These are phyloP conservation scores for Rhizoctonia solani DNA, from an alignment of 1,284 basidiomycete genomes.

Conservation along the genomic window DNA sequence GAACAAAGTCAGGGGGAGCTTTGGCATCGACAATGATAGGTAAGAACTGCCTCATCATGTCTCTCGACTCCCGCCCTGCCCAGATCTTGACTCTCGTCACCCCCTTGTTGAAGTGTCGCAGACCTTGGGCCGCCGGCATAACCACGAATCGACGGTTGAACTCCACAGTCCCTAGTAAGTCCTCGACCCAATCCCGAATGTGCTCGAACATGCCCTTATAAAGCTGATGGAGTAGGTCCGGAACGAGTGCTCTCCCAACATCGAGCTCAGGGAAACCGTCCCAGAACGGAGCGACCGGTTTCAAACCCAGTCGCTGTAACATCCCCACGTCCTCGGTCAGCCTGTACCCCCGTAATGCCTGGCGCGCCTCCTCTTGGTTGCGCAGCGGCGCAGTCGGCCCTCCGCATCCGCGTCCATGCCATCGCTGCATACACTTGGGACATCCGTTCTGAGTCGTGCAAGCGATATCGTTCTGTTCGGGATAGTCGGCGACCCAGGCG, in stretches of 20 bases:
- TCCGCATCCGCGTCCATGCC: not conserved
- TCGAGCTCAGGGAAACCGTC: not conserved
- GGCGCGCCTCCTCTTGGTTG: not conserved
- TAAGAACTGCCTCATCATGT: not conserved
- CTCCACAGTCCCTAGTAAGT: not conserved
- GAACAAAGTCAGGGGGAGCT: not conserved
- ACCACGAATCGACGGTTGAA: constrained; percentile 3
- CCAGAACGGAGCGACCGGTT: constrained; percentile 1
- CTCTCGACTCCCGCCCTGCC: constrained; percentile 1
- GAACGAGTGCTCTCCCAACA: constrained; percentile 42
- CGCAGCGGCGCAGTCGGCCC: not conserved
- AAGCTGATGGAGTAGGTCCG: constrained; percentile 46
- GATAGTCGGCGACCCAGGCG: not conserved
- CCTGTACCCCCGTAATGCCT: not conserved
- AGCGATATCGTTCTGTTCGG: not conserved
- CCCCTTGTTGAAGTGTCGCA: constrained; percentile 2
- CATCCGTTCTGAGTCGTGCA: not conserved
- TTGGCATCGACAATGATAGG: not conserved
- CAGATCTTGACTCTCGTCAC: not conserved
- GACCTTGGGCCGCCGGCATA: constrained; percentile 2
- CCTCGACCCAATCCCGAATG: not conserved
- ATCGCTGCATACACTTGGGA: not conserved
- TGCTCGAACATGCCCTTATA: constrained; percentile 46
- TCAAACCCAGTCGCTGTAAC: not conserved
- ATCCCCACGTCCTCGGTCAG: not conserved